Conservation (phyloP, 106 monocot species). For the Dactylorhiza incarnata region DNA sequence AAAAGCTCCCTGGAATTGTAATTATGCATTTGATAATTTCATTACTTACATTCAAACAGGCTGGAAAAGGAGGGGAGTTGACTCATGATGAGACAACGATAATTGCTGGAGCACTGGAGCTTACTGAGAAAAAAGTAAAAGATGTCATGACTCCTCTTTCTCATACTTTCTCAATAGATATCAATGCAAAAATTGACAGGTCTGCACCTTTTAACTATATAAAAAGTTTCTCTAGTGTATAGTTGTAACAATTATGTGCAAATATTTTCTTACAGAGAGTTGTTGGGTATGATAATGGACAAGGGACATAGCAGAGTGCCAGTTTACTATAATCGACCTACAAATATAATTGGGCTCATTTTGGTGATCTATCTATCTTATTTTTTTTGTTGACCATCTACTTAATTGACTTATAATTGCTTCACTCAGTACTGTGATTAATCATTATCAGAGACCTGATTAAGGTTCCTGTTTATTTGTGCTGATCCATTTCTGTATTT, state of each 20-base stretch:
- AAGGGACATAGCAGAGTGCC: slow-evolving; percentile 97
- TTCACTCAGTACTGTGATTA: neutral
- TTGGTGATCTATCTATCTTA: slow-evolving; percentile 38
- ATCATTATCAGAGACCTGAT: neutral
- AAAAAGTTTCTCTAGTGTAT: neutral
- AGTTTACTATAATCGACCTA: slow-evolving; percentile 72
- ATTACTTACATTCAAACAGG: slow-evolving; percentile 34
- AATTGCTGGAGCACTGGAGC: slow-evolving; percentile 95
- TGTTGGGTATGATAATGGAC: slow-evolving; percentile 74
- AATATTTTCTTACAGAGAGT: slow-evolving; percentile 32
- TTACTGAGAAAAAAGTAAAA: slow-evolving; percentile 61
- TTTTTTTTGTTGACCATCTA: slow-evolving; percentile 3
- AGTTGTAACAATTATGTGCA: neutral
- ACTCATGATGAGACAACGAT: slow-evolving; percentile 99
- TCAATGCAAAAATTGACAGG: slow-evolving; percentile 85
- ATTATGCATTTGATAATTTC: neutral
- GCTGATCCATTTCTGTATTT: neutral
- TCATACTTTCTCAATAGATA: slow-evolving; percentile 81
- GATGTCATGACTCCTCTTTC: slow-evolving; percentile 95
- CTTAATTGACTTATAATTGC: neutral
- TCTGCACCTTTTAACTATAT: slow-evolving; percentile 7
- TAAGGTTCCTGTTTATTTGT: neutral
- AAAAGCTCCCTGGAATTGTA: no score
- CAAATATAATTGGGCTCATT: slow-evolving; percentile 92
- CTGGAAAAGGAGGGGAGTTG: slow-evolving; percentile 97